Evolutionary conservation across 1,284 basidiomycete species (phyloP).

Genomic region (Tremellales sp.): DNA sequence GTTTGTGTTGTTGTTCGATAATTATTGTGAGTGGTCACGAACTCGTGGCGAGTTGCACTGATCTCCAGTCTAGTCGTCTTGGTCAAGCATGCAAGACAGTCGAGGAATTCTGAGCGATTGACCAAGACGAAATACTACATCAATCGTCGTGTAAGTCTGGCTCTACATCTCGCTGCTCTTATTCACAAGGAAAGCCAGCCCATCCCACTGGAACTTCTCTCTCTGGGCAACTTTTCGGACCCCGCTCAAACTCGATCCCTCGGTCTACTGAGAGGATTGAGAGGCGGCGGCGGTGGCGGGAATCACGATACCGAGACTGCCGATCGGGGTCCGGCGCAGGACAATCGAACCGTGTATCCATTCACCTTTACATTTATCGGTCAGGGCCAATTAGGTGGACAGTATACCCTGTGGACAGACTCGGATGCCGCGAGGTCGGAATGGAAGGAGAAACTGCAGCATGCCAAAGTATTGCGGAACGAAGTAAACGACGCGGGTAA

Average conservation of each 20-base stretch:
- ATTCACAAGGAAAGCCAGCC: constrained; percentile 55
- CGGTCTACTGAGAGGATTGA: constrained; percentile 29
- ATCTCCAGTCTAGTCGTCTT: constrained; percentile 71
- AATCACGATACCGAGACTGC: constrained; percentile 9
- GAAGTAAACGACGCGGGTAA: constrained; percentile 88
- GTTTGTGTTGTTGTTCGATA: constrained; percentile 84
- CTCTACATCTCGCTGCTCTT: not conserved
- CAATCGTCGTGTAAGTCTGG: constrained; percentile 64
- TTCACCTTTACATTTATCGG: constrained; percentile 71
- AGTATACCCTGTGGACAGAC: constrained; percentile 82
- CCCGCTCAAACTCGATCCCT: constrained; percentile 30
- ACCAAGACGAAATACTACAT: constrained; percentile 50
- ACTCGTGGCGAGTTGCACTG: not conserved
- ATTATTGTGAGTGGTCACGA: constrained; percentile 64
- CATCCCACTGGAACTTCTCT: constrained; percentile 81
- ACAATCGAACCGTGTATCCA: constrained; percentile 71
- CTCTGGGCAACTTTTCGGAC: constrained; percentile 70
- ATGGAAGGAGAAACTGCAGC: constrained; percentile 86
- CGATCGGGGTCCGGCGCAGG: constrained; percentile 36
- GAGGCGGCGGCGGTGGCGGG: constrained; percentile 32
- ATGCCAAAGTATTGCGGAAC: constrained; percentile 76
- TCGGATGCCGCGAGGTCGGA: constrained; percentile 66
- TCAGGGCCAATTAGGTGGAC: constrained; percentile 73
- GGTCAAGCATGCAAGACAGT: constrained; percentile 76
- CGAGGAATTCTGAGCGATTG: constrained; percentile 36